These are phyloP conservation scores for Colletotrichum sp. DNA, from an alignment of 2,329 filamentous ascomycete species.

Conservation along the genomic window DNA sequence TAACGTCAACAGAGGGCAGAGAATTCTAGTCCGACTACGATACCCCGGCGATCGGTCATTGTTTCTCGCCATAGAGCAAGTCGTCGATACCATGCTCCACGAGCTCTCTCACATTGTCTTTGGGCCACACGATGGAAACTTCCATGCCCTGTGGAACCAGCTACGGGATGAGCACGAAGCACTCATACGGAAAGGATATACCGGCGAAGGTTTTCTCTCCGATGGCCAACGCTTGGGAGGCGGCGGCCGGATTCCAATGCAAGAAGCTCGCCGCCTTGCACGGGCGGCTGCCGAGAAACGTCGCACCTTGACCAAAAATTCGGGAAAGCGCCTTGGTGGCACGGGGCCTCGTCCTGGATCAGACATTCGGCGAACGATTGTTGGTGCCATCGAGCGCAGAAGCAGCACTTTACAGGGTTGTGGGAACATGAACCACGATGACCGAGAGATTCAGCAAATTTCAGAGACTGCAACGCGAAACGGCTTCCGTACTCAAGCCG, in stretches of 20 bases:
- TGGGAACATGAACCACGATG: slow-evolving; percentile 71
- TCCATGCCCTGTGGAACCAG: slow-evolving; percentile 88
- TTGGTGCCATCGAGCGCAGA: slow-evolving; percentile 71
- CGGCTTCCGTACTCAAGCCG: slow-evolving; percentile 82
- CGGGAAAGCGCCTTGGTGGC: slow-evolving; percentile 77
- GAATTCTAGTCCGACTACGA: slow-evolving; percentile 82
- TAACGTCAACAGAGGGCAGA: slow-evolving; percentile 77
- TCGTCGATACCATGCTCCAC: slow-evolving; percentile 92
- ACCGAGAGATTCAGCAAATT: slow-evolving; percentile 68
- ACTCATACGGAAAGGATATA: slow-evolving; percentile 81
- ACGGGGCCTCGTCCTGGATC: slow-evolving; percentile 54
- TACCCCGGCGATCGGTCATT: slow-evolving; percentile 74
- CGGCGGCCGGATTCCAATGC: slow-evolving; percentile 57
- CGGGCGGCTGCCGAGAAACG: slow-evolving; percentile 77
- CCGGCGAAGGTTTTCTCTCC: slow-evolving; percentile 85
- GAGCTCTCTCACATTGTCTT: slow-evolving; percentile 89
- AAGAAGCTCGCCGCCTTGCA: slow-evolving; percentile 77
- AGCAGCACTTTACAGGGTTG: slow-evolving; percentile 74
- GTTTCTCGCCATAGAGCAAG: slow-evolving; percentile 80
- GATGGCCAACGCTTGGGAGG: slow-evolving; percentile 78
- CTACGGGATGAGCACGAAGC: slow-evolving; percentile 84
- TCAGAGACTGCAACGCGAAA: slow-evolving; percentile 67
- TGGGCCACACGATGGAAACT: slow-evolving; percentile 81
- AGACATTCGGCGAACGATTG: slow-evolving; percentile 75
- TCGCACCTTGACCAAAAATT: slow-evolving; percentile 59